Evolutionary conservation across 2,329 filamentous ascomycete species (phyloP).

Genomic region (Pestalotiopsis sp.): DNA sequence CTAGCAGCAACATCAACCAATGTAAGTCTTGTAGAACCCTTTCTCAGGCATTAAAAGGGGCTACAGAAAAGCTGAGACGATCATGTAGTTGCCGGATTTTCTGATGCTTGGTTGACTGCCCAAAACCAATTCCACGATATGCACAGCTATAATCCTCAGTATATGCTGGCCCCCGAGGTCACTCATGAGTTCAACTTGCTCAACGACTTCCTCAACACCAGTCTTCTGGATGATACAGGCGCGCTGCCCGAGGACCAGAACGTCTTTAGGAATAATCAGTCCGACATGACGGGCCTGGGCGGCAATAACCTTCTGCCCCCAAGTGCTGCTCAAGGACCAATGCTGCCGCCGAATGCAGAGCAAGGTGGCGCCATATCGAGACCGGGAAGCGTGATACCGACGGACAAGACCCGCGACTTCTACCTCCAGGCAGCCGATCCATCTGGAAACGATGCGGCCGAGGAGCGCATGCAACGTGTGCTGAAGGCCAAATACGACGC

Average conservation of each 20-base stretch:
- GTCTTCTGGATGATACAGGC: slow-evolving; percentile 81
- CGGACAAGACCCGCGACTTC: slow-evolving; percentile 81
- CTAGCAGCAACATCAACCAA: slow-evolving; percentile 69
- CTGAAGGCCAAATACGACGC: slow-evolving; percentile 96
- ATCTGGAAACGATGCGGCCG: slow-evolving; percentile 79
- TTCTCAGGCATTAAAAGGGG: slow-evolving; percentile 24
- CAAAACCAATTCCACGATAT: slow-evolving; percentile 92
- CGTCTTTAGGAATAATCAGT: slow-evolving; percentile 41
- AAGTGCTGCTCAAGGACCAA: slow-evolving; percentile 42
- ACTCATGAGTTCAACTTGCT: slow-evolving; percentile 96
- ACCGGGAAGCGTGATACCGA: slow-evolving; percentile 61
- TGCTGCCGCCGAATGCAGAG: slow-evolving; percentile 51
- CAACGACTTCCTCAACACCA: slow-evolving; percentile 94
- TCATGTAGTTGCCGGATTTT: slow-evolving; percentile 72
- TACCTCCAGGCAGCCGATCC: slow-evolving; percentile 97
- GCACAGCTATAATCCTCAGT: slow-evolving; percentile 90
- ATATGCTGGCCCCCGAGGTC: slow-evolving; percentile 91
- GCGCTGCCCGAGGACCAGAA: slow-evolving; percentile 69
- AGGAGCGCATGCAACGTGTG: slow-evolving; percentile 93
- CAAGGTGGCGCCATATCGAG: slow-evolving; percentile 61
- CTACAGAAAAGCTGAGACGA: slow-evolving; percentile 28
- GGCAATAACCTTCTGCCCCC: slow-evolving; percentile 34
- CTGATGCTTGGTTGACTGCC: slow-evolving; percentile 77
- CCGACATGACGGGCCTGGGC: slow-evolving; percentile 50
- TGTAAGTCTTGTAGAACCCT: slow-evolving; percentile 60